phyloP scores from a whole-genome alignment of 495 filamentous ascomycete genomes.

The Aspergillus conjunctus region DNA sequence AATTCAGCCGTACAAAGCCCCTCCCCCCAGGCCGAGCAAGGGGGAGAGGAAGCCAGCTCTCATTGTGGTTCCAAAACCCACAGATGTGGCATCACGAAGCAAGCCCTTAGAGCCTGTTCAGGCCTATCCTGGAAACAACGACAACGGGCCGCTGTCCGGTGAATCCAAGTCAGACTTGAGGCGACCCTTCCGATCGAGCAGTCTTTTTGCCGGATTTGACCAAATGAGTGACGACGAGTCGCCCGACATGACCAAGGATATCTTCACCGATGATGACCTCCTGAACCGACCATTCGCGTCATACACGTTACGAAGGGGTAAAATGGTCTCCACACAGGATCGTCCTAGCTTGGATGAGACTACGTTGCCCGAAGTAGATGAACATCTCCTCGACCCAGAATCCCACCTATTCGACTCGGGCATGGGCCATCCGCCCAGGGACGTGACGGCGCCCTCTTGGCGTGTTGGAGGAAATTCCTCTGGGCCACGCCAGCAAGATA shows the following conservation, averaged over 20 bases:
- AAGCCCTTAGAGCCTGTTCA: conserved; percentile 54
- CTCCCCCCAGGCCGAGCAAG: conserved; percentile 40
- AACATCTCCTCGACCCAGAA: conserved; percentile 41
- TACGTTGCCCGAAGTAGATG: conserved; percentile 43
- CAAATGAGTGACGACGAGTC: conserved; percentile 56
- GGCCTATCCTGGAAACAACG: conserved; percentile 79
- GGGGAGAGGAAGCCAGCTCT: conserved; percentile 22
- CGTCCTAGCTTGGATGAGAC: conserved; percentile 40
- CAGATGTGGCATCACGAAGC: conserved; percentile 21
- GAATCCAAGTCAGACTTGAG: conserved; percentile 59
- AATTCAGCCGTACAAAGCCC: conserved; percentile 38
- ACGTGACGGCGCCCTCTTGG: conserved; percentile 23
- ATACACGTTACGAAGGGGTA: conserved; percentile 47
- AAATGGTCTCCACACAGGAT: conserved; percentile 42
- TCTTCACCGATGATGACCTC: conserved; percentile 53
- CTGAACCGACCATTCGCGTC: conserved; percentile 48
- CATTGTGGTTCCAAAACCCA: conserved; percentile 21
- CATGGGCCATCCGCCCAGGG: conserved; percentile 7
- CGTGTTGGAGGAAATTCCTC: conserved; percentile 22
- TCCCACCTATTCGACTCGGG: conserved; percentile 28
- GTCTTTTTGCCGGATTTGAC: conserved; percentile 85
- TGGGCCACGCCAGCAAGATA: conserved; percentile 51
- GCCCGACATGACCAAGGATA: conserved; percentile 39
- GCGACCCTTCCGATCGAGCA: conserved; percentile 73
- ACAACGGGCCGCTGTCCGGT: conserved; percentile 71